Percentiles rank a stretch among this genome's conserved stretches.
Evolutionary conservation across 441 rosid genomes (phyloP).

Genomic region (Populus hybrid): DNA sequence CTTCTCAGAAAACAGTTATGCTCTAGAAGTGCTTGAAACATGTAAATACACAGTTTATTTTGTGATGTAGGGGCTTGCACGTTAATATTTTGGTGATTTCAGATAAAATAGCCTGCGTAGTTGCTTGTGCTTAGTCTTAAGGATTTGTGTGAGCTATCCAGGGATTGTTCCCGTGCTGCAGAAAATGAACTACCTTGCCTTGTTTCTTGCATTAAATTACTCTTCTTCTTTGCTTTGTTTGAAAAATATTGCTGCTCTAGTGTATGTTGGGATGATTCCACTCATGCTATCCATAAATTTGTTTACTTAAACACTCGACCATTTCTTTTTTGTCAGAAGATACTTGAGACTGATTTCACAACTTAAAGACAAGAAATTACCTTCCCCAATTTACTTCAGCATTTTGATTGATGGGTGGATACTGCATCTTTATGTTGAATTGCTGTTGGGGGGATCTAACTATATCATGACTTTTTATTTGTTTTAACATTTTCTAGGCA

Average conservation of each 20-base stretch:
- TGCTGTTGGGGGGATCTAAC: neutral
- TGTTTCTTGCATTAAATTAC: neutral
- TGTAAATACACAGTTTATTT: neutral
- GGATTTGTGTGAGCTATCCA: neutral
- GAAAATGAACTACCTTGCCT: neutral
- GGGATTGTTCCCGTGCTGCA: neutral
- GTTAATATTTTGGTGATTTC: neutral
- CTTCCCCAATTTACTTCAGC: neutral
- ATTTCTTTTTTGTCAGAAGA: neutral
- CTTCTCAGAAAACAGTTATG: neutral
- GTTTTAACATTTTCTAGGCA: neutral
- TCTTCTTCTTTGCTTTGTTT: neutral
- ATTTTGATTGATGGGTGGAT: conserved; percentile 1
- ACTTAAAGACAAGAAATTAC: neutral
- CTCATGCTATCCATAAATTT: neutral
- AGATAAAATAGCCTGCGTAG: neutral
- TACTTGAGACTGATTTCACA: neutral
- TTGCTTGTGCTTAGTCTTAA: neutral
- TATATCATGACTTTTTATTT: neutral
- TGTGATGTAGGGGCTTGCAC: neutral
- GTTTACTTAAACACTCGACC: neutral
- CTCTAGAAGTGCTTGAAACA: neutral
- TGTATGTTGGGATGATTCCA: neutral
- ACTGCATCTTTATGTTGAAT: neutral
- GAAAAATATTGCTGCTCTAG: neutral